A percentile compares a stretch with the other conserved stretches of the same genome.
These are phyloP conservation scores for Proliferodiscus dingleyae DNA, from an alignment of 2,329 filamentous ascomycete genomes.

Conservation along the genomic window DNA sequence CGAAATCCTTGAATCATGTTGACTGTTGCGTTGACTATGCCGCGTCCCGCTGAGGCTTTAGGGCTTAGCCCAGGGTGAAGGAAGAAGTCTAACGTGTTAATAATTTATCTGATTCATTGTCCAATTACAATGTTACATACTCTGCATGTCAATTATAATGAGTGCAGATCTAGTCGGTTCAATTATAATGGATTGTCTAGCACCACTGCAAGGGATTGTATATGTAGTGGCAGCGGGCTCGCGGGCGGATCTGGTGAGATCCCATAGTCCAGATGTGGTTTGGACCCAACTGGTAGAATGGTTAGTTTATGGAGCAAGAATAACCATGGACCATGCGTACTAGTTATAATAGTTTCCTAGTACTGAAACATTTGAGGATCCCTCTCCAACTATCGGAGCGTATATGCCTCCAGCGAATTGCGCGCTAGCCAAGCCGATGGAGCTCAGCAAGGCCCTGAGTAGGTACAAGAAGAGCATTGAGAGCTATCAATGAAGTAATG, in stretches of 20 bases:
- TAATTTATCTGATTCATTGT: not conserved
- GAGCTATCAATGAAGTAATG: no score
- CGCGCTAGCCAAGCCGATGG: not conserved
- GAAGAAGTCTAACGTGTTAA: constrained; percentile 23
- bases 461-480: constrained; percentile 5
- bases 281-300: constrained; percentile 10
- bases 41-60: constrained; percentile 21
- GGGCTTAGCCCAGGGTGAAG: constrained; percentile 28
- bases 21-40: constrained; percentile 26
- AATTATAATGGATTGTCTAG: constrained; percentile 23
- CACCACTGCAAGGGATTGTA: constrained; percentile 27
- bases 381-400: constrained; percentile 6
- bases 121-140: not conserved
- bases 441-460: not conserved
- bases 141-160: constrained; percentile 31
- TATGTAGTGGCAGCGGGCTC: constrained; percentile 28
- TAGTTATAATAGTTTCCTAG: constrained; percentile 34
- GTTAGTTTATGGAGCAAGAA: not conserved
- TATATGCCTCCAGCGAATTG: constrained; percentile 8
- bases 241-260: constrained; percentile 30
- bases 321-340: constrained; percentile 17
- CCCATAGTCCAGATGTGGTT: constrained; percentile 24
- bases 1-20: constrained; percentile 30
- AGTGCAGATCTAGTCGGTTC: constrained; percentile 26
- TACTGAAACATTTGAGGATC: constrained; percentile 7